Evolutionary conservation across 139 green algal species (phyloP).

Genomic region (Coelastrella sp.): DNA sequence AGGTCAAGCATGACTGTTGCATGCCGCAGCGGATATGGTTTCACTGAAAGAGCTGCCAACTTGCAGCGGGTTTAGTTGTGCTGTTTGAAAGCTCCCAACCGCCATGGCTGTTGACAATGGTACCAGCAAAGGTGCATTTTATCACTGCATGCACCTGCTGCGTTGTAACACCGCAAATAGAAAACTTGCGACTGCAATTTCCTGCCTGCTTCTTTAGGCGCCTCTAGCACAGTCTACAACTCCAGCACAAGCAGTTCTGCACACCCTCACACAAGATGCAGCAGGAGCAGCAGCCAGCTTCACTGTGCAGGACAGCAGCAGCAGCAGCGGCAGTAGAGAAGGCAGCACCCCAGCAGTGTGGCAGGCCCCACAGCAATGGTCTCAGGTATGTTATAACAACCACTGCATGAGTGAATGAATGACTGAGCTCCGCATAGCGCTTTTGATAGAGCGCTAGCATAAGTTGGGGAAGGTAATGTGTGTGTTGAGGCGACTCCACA

Average conservation of each 20-base stretch:
- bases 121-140: background rate
- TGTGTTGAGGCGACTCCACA: background rate
- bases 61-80: background rate
- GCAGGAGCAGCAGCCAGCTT: background rate
- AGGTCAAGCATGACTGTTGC: background rate
- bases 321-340: background rate
- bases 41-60: too few relatives aligned
- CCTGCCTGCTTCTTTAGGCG: background rate
- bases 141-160: background rate
- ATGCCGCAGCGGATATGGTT: background rate
- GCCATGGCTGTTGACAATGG: background rate
- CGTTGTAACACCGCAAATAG: background rate
- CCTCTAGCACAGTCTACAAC: background rate
- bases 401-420: background rate
- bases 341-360: background rate
- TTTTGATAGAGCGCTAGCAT: background rate
- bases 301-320: slow-evolving; percentile 21
- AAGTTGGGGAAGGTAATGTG: background rate
- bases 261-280: background rate
- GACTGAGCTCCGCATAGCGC: background rate
- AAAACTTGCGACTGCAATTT: too few relatives aligned
- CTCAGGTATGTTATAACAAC: background rate
- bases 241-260: slow-evolving; percentile 15
- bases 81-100: too few relatives aligned
- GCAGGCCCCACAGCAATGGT: slow-evolving; percentile 5